phyloP scores from a whole-genome alignment of 1,284 basidiomycete genomes.

The Boletus smithii region DNA sequence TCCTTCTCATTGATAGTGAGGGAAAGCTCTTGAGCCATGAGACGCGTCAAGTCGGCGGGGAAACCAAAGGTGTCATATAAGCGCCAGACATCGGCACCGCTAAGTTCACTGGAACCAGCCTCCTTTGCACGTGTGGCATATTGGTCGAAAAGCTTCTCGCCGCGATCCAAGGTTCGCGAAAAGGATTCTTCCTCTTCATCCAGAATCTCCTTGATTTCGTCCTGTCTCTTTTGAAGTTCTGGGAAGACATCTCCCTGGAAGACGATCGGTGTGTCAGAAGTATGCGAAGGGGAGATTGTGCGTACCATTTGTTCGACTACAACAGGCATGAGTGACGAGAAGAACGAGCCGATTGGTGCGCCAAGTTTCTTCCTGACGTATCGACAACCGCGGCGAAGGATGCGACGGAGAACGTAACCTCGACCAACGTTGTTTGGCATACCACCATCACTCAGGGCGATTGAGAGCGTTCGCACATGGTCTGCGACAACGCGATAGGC shows the following conservation, averaged over 20 bases:
- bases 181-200: constrained; percentile 98
- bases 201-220: constrained; percentile 91
- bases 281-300: background rate
- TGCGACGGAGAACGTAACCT: constrained; percentile 92
- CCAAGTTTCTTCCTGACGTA: constrained; percentile 96
- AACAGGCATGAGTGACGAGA: constrained; percentile 88
- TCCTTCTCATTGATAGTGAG: constrained; percentile 85
- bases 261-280: constrained; percentile 11
- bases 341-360: constrained; percentile 93
- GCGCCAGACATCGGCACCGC: constrained; percentile 93
- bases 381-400: constrained; percentile 87
- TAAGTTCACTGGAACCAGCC: constrained; percentile 65
- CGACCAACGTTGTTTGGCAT: constrained; percentile 95
- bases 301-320: constrained; percentile 86
- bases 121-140: constrained; percentile 75
- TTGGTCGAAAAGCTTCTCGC: constrained; percentile 94
- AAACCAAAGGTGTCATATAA: constrained; percentile 99
- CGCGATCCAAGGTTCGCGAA: constrained; percentile 92
- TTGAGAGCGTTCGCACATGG: constrained; percentile 92
- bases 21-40: constrained; percentile 96
- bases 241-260: constrained; percentile 84
- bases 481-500: constrained; percentile 97
- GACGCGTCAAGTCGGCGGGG: constrained; percentile 92
- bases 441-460: constrained; percentile 95
- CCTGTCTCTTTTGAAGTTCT: constrained; percentile 82